Conservation (phyloP, 768 basidiomycete species). For the Termitomyces sp. region DNA sequence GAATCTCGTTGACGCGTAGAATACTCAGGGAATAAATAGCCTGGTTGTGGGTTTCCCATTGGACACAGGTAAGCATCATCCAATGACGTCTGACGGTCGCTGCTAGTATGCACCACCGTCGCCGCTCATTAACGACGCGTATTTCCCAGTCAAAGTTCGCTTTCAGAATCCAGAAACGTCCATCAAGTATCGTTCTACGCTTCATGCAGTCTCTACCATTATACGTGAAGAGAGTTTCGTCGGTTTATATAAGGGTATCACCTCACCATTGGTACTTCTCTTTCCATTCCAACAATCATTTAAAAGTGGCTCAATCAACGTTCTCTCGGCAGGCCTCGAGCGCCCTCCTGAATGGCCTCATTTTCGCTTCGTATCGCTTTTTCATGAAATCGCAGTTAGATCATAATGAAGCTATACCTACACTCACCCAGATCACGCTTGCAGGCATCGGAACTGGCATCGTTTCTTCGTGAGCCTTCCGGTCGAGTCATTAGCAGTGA, state of each 20-base stretch:
- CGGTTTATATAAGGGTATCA: constrained; percentile 74
- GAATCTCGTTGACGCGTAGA: not conserved
- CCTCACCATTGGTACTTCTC: constrained; percentile 70
- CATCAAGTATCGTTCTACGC: constrained; percentile 55
- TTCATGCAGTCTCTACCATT: constrained; percentile 66
- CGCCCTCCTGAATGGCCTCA: constrained; percentile 79
- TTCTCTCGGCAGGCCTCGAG: constrained; percentile 47
- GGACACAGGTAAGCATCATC: constrained; percentile 54
- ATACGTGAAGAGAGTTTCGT: constrained; percentile 63
- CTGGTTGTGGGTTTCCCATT: constrained; percentile 75
- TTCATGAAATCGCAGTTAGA: constrained; percentile 67
- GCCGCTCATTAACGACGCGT: not conserved
- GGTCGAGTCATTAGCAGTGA: not conserved
- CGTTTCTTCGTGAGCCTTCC: constrained; percentile 64
- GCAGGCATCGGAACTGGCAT: constrained; percentile 83
- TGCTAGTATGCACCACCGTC: not conserved
- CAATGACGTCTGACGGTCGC: not conserved
- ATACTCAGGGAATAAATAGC: constrained; percentile 61
- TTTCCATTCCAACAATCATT: not conserved
- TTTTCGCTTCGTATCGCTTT: constrained; percentile 83
- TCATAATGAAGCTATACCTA: constrained; percentile 44
- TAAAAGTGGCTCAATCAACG: not conserved
- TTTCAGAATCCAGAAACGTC: constrained; percentile 65
- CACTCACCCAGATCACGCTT: constrained; percentile 66
- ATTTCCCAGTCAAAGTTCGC: constrained; percentile 67